Evolutionary conservation across 2,329 filamentous ascomycete species (phyloP), one percentile per base, ranked within the genome.

Genomic region (Neofusicoccum kwambonambiense): DNA sequence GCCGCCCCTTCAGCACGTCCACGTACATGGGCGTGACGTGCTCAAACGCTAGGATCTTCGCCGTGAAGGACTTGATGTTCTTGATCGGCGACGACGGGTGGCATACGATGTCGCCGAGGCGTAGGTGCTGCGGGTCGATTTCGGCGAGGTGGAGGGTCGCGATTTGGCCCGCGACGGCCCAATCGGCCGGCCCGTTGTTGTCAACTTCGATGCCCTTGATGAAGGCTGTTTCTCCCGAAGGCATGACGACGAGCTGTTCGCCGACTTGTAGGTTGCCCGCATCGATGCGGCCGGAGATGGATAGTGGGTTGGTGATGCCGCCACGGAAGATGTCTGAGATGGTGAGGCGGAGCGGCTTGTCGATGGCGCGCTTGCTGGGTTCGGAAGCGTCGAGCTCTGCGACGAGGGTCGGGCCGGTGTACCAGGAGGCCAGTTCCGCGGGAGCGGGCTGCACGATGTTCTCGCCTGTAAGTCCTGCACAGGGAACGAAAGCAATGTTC

Each of bases 141-240:
- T 94, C 90, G 8, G 87, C 84, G 56, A 99, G 83, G 69, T 96
- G 90, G n/a, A 99, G 80, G 0, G 89, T 89, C 15, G 91, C 87
- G 66, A 95, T 96, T 73, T 98, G 92, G 1, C 94, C 94, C 0
- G 94, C 93, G 13, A 97, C 93, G 0, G 91, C 92, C 92, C 93
- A 99, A 66, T 97, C 93, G 12, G 84, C 86, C 0, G 86, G 79
- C 15, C 44, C 56, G 42, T 44, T 57, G 22, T 87, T 84, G 73
- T 94, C 90, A 9, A 93, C 84, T 74, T 95, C 89, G 54, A 99
- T 83, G 3, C 87, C 89, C 74, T 94, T 96, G 76, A 98, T 85
- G 58, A 87, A 88, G 1, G 92, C 93, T 42, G 86, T 89, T 74
- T 97, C 90, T 27, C 88, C 89, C 62, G 90, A 91, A 0, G 95